phyloP scores from a whole-genome alignment of 148 eudicot species.

The Rhododendron vialii region DNA sequence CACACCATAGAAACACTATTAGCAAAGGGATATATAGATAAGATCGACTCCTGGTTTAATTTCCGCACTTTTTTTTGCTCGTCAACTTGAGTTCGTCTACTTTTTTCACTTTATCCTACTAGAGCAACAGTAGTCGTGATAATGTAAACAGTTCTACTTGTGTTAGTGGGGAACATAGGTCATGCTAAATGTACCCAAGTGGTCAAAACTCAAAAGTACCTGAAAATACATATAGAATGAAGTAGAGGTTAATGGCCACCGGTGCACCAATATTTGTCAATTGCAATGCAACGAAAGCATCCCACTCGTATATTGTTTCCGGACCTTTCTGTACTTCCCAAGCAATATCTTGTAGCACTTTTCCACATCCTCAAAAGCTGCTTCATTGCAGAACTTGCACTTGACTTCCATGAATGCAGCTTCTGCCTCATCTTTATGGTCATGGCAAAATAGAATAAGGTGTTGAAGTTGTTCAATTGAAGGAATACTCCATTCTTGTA shows the following conservation, averaged over 20 bases:
- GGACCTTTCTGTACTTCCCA: conserved; percentile 48
- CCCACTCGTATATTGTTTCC: conserved; percentile 55
- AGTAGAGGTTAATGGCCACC: not conserved
- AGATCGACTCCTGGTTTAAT: not conserved
- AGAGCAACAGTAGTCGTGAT: not conserved
- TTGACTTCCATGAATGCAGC: conserved; percentile 43
- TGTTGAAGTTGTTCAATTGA: conserved; percentile 9
- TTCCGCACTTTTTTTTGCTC: not conserved
- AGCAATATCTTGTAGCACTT: conserved; percentile 35
- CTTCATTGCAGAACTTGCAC: conserved; percentile 56
- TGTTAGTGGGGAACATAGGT: not conserved
- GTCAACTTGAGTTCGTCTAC: not conserved
- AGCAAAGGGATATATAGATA: not conserved
- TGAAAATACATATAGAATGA: not conserved
- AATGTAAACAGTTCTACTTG: not conserved
- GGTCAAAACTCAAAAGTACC: not conserved
- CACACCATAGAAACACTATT: conserved; percentile 14
- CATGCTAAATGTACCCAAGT: not conserved
- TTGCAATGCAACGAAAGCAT: conserved; percentile 66
- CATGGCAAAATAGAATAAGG: conserved; percentile 20
- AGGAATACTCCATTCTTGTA: conserved; percentile 12
- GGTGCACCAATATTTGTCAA: not conserved
- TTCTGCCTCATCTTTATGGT: conserved; percentile 33
- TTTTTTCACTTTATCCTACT: not conserved
- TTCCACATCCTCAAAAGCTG: conserved; percentile 46